Base-by-base conservation (phyloP, 2,329 filamentous ascomycete species). In the Zalaria sp. region DNA sequence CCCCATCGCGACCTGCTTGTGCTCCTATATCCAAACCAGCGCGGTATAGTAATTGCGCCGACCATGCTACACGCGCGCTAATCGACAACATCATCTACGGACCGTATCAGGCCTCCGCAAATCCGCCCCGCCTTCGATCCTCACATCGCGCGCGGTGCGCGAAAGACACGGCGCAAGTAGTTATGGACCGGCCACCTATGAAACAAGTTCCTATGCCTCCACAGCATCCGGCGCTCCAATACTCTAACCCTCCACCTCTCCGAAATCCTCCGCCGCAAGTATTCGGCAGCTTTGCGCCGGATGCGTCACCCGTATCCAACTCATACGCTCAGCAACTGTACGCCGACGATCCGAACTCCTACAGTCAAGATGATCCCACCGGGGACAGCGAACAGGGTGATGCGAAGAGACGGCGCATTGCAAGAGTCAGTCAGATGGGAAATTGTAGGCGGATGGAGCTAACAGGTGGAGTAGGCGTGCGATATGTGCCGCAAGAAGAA, bases 401-500 rank as follows among this genome's bases (percentile, higher is more conserved):
- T 56, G 77, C 87, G 18, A 96, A 94, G 70, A 74, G 87, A 58
- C 75, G 88, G 62, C 77, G 87, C 55, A 94, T 94, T 53, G 86
- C 87, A 46, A 77, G 85, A 66, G 29, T 32, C 29, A 32, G 29
- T 7, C 2, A 3, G 29, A 84, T 89, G 73, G 68, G 77, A 56
- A 38, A 47, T 37, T 25, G n/a, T 18, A 4, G n/a, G 27, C 8
- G 29, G 35, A 27, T 49, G 37, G 53, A 88, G 83, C 29, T 32
- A 32, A 32, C 29, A 7, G 29, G 7, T 7, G 7, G 29, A 32
- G 2, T 18, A 32, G 29, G 87, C 87, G 40, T 94, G 87, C 66
- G 88, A 94, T 54, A 93, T 93, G 87, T 96, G 89, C 60, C 75
- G 88, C 53, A 94, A 93, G 67, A 81, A 81, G 65, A 94, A 89